A percentile compares a stretch with the other conserved stretches of the same genome.
These are phyloP conservation scores for Dactylellina sp. DNA, from an alignment of 2,329 filamentous ascomycete genomes.

Conservation along the genomic window DNA sequence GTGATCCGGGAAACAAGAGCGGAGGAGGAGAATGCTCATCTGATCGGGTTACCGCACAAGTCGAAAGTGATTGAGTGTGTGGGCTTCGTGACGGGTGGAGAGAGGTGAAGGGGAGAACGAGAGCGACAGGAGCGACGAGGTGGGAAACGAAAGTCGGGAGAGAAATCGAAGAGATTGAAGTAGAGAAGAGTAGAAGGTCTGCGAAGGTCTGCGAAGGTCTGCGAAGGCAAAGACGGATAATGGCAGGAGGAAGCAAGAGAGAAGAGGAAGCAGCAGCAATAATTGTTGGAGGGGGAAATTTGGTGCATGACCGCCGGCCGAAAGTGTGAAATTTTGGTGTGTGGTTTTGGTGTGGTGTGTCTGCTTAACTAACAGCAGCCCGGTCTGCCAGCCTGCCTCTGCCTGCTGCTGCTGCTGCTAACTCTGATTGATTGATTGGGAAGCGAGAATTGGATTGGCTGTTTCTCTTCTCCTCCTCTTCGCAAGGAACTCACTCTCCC, in stretches of 20 bases:
- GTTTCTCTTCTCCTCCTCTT: conserved; percentile 16
- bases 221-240: conserved; percentile 62
- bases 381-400: no score
- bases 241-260: conserved; percentile 62
- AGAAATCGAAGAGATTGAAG: conserved; percentile 21
- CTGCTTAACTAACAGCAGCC: conserved; percentile 18
- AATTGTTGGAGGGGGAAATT: conserved; percentile 60
- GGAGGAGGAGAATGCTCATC: conserved; percentile 58
- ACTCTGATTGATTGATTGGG: conserved; percentile 13
- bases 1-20: conserved; percentile 55
- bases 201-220: conserved; percentile 62
- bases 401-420: no score
- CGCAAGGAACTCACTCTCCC: conserved; percentile 20
- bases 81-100: conserved; percentile 44
- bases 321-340: conserved; percentile 57
- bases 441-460: conserved; percentile 47
- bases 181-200: conserved; percentile 61
- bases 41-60: conserved; percentile 53
- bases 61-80: conserved; percentile 47
- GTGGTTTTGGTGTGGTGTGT: conserved; percentile 56
- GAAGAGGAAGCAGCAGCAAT: conserved; percentile 61
- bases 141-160: conserved; percentile 50
- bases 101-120: conserved; percentile 62
- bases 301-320: conserved; percentile 58
- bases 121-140: conserved; percentile 61